A percentile compares a stretch with the other conserved stretches of the same genome.
Evolutionary conservation across 768 basidiomycete species (phyloP).

Genomic region (Pseudohyphozyma bogoriensis): DNA sequence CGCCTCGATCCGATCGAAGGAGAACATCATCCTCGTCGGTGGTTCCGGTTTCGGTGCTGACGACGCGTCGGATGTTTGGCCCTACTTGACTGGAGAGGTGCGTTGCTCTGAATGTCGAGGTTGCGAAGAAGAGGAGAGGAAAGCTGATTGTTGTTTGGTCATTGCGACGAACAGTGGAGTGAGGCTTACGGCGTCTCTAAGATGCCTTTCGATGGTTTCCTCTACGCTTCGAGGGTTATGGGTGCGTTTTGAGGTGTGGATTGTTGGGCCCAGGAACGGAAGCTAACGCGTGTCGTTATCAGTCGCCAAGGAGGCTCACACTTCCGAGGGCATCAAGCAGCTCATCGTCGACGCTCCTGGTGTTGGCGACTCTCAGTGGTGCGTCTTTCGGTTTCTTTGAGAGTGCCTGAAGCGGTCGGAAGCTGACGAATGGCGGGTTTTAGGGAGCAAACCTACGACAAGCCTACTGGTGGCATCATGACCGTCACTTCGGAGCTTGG

Average conservation of each 20-base stretch:
- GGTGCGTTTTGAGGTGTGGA: no score
- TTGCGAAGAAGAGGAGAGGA: slow-evolving; percentile 86
- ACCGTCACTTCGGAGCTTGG: slow-evolving; percentile 89
- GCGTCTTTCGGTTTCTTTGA: not conserved
- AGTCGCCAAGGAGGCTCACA: slow-evolving; percentile 97
- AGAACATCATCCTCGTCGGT: slow-evolving; percentile 79
- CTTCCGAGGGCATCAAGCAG: slow-evolving; percentile 86
- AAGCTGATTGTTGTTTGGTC: no score
- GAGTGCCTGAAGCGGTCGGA: no score
- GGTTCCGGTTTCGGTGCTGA: slow-evolving; percentile 94
- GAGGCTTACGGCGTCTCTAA: slow-evolving; percentile 80
- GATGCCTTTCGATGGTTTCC: slow-evolving; percentile 97
- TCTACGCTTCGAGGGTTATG: slow-evolving; percentile 96
- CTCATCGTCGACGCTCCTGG: slow-evolving; percentile 90
- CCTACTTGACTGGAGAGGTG: slow-evolving; percentile 92
- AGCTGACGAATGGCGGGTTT: not conserved
- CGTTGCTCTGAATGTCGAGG: no score
- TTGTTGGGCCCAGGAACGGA: no score
- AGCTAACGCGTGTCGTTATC: no score
- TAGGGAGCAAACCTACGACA: slow-evolving; percentile 80
- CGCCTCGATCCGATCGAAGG: slow-evolving; percentile 71
- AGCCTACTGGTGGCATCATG: slow-evolving; percentile 89
- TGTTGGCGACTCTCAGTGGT: slow-evolving; percentile 71
- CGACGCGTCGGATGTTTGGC: slow-evolving; percentile 74
- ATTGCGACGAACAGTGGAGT: no score